These are phyloP conservation scores for Cystobasidium ongulense DNA, from an alignment of 768 basidiomycete genomes.

Conservation along the genomic window DNA sequence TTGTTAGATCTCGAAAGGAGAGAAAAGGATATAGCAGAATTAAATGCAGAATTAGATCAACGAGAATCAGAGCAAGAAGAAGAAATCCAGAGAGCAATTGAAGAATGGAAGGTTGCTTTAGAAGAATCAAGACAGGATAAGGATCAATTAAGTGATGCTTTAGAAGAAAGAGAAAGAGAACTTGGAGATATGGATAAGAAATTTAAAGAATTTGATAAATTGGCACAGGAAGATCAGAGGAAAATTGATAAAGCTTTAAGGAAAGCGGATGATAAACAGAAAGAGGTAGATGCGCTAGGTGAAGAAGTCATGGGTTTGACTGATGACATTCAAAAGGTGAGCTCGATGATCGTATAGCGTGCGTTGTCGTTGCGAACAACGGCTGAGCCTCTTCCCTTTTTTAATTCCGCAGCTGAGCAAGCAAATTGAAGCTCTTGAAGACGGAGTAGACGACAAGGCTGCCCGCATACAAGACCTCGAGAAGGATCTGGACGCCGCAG, in stretches of 20 bases:
- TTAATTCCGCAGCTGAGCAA: slow-evolving; percentile 55
- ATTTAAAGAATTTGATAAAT: slow-evolving; percentile 33
- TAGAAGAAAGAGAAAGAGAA: slow-evolving; percentile 38
- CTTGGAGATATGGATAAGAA: slow-evolving; percentile 33
- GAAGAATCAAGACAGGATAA: slow-evolving; percentile 76
- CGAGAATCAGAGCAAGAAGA: slow-evolving; percentile 42
- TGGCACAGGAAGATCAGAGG: slow-evolving; percentile 15
- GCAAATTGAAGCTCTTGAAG: slow-evolving; percentile 71
- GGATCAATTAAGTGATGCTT: slow-evolving; percentile 62
- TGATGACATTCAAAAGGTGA: slow-evolving; percentile 40
- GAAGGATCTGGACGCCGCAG: slow-evolving; percentile 51
- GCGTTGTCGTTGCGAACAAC: no score
- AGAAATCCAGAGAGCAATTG: slow-evolving; percentile 36
- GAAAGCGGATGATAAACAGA: slow-evolving; percentile 51
- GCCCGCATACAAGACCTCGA: slow-evolving; percentile 47
- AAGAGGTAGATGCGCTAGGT: slow-evolving; percentile 65
- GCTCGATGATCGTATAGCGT: no score
- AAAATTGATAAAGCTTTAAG: slow-evolving; percentile 47
- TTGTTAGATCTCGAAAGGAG: slow-evolving; percentile 51
- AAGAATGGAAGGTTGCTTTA: slow-evolving; percentile 49
- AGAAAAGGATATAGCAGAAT: slow-evolving; percentile 76
- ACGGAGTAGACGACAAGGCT: slow-evolving; percentile 60
- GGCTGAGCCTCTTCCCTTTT: no score
- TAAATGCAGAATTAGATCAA: slow-evolving; percentile 66
- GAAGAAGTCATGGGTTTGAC: slow-evolving; percentile 39